Percentiles rank a stretch among this genome's conserved stretches.
These are phyloP conservation scores for Cladosporium sphaerospermum DNA, from an alignment of 2,329 filamentous ascomycete species.

Conservation along the genomic window DNA sequence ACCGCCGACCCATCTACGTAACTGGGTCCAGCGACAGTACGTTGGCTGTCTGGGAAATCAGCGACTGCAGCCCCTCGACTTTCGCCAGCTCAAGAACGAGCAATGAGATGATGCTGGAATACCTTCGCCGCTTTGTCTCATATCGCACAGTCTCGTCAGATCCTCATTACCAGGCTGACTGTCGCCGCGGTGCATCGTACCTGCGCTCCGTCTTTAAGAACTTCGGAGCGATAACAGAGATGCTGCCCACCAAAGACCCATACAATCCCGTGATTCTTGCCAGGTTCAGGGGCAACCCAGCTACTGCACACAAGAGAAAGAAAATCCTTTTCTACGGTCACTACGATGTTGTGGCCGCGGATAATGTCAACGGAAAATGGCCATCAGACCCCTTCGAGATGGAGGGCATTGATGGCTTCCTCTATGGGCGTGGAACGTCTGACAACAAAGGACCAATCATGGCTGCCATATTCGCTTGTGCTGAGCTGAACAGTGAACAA, in stretches of 20 bases:
- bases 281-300: slow-evolving; percentile 71
- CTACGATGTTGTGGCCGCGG: slow-evolving; percentile 92
- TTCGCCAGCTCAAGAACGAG: slow-evolving; percentile 46
- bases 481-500: slow-evolving; percentile 80
- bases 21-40: slow-evolving; percentile 91
- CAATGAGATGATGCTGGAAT: slow-evolving; percentile 56
- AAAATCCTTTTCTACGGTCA: slow-evolving; percentile 95
- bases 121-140: slow-evolving; percentile 76
- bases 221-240: slow-evolving; percentile 80
- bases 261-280: slow-evolving; percentile 93
- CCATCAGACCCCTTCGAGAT: slow-evolving; percentile 76
- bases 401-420: slow-evolving; percentile 80
- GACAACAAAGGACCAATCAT: slow-evolving; percentile 97
- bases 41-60: slow-evolving; percentile 81
- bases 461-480: slow-evolving; percentile 87
- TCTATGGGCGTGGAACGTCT: slow-evolving; percentile 92
- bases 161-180: slow-evolving; percentile 81
- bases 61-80: slow-evolving; percentile 46
- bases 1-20: slow-evolving; percentile 75
- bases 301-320: slow-evolving; percentile 61
- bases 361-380: slow-evolving; percentile 78
- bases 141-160: slow-evolving; percentile 89
- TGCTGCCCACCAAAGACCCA: slow-evolving; percentile 72
- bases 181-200: slow-evolving; percentile 84
- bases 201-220: slow-evolving; percentile 86